These are phyloP conservation scores for Aspergillus sojae DNA, from an alignment of 2,329 filamentous ascomycete genomes.

Conservation along the genomic window DNA sequence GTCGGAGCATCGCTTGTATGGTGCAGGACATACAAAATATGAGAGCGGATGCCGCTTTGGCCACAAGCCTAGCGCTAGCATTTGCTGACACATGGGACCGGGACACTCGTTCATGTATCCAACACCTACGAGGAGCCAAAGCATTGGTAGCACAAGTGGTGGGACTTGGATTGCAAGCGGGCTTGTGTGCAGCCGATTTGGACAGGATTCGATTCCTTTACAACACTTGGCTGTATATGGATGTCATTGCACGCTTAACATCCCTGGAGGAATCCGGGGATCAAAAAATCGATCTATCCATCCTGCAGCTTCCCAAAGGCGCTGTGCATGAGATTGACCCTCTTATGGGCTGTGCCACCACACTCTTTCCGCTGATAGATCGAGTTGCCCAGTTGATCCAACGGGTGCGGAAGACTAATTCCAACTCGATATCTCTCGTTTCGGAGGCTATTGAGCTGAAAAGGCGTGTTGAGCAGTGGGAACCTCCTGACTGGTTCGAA, in stretches of 20 bases:
- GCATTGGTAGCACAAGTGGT: slow-evolving; percentile 64
- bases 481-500: slow-evolving; percentile 60
- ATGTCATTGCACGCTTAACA: slow-evolving; percentile 70
- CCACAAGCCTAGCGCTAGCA: slow-evolving; percentile 69
- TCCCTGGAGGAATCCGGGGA: slow-evolving; percentile 62
- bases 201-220: slow-evolving; percentile 66
- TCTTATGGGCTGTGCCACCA: slow-evolving; percentile 69
- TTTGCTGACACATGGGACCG: slow-evolving; percentile 74
- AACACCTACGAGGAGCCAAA: slow-evolving; percentile 69
- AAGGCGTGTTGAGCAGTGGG: slow-evolving; percentile 63
- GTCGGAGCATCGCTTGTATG: slow-evolving; percentile 62
- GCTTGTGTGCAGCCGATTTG: slow-evolving; percentile 50
- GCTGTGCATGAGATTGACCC: slow-evolving; percentile 65
- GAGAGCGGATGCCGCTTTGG: slow-evolving; percentile 66
- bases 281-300: slow-evolving; percentile 43
- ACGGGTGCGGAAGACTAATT: slow-evolving; percentile 57
- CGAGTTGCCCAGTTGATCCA: slow-evolving; percentile 68
- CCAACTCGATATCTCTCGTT: slow-evolving; percentile 64
- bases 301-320: slow-evolving; percentile 45
- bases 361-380: slow-evolving; percentile 69
- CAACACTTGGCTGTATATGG: slow-evolving; percentile 74
- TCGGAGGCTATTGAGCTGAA: slow-evolving; percentile 65
- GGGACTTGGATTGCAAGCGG: slow-evolving; percentile 40
- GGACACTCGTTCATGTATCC: slow-evolving; percentile 68
- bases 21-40: slow-evolving; percentile 64